phyloP scores from a whole-genome alignment of 2,329 filamentous ascomycete genomes.

The Neonectria coccinea region DNA sequence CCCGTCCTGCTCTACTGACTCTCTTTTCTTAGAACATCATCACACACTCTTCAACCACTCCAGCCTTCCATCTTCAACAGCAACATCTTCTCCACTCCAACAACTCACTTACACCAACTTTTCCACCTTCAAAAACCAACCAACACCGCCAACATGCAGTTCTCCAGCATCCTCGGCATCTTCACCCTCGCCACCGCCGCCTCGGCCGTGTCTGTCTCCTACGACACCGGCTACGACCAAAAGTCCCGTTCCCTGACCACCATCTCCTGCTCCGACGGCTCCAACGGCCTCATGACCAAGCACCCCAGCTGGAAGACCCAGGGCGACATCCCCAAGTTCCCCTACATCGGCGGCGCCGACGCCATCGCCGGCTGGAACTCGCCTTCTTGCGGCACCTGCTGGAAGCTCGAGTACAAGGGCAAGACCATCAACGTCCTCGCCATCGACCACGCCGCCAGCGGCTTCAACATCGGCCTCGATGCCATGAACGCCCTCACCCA shows the following conservation, averaged over 20 bases:
- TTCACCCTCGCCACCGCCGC: constrained; percentile 53
- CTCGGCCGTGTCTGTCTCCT: constrained; percentile 68
- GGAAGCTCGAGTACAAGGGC: constrained; percentile 63
- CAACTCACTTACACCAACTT: constrained; percentile 25
- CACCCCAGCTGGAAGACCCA: constrained; percentile 70
- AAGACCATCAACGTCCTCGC: constrained; percentile 65
- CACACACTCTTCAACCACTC: constrained; percentile 18
- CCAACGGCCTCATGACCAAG: constrained; percentile 71
- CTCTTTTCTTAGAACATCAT: constrained; percentile 14
- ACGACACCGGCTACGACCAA: constrained; percentile 78
- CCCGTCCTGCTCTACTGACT: constrained; percentile 22
- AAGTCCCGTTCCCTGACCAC: constrained; percentile 62
- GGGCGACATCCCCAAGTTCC: constrained; percentile 61
- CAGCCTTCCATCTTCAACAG: constrained; percentile 9
- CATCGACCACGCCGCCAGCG: constrained; percentile 62
- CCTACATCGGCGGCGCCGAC: constrained; percentile 65
- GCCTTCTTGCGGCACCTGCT: constrained; percentile 69
- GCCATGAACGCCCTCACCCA: constrained; percentile 70
- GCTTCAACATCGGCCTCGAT: constrained; percentile 67
- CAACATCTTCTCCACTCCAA: constrained; percentile 1
- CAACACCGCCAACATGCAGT: constrained; percentile 56
- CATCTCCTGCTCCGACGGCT: constrained; percentile 76
- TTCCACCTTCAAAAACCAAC: constrained; percentile 20
- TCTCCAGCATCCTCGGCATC: constrained; percentile 55
- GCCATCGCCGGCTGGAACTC: constrained; percentile 68